These are phyloP conservation scores for Begonia peltatifolia DNA, from an alignment of 306 rosid genomes.

Conservation along the genomic window DNA sequence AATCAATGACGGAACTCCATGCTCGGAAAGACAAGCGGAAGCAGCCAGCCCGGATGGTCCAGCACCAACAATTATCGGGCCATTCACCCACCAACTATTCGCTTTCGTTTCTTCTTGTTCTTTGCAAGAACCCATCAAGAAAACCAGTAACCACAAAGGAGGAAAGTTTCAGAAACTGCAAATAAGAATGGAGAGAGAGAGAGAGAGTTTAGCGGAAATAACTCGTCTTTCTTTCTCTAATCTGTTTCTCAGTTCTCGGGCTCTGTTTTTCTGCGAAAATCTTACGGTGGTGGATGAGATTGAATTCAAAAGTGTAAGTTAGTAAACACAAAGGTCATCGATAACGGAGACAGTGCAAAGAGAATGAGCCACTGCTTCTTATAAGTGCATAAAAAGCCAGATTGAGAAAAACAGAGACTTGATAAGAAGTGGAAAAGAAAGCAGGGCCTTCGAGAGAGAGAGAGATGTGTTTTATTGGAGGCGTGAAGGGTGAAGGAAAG, in stretches of 20 bases:
- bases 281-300: background rate
- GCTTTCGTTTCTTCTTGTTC: conserved; percentile 13
- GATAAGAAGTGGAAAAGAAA: conserved; percentile 4
- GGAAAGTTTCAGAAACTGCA: background rate
- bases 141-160: conserved; percentile 6
- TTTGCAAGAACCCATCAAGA: conserved; percentile 44
- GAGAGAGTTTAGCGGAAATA: background rate
- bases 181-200: background rate
- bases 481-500: conserved; percentile 22
- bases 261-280: conserved; percentile 5
- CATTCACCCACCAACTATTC: conserved; percentile 26
- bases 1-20: conserved; percentile 32
- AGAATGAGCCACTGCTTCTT: conserved; percentile 7
- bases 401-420: conserved; percentile 5
- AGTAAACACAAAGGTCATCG: no score
- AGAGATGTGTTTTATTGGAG: conserved; percentile 21
- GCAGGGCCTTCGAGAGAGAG: background rate
- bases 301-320: background rate
- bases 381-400: conserved; percentile 20
- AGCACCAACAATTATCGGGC: conserved; percentile 85
- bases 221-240: background rate
- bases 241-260: conserved; percentile 14
- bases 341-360: conserved; percentile 9
- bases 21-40: conserved; percentile 55
- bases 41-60: conserved; percentile 94